These are phyloP conservation scores for Blepharisma undulans DNA, from an alignment of 169 alveolate genomes.

Conservation along the genomic window DNA sequence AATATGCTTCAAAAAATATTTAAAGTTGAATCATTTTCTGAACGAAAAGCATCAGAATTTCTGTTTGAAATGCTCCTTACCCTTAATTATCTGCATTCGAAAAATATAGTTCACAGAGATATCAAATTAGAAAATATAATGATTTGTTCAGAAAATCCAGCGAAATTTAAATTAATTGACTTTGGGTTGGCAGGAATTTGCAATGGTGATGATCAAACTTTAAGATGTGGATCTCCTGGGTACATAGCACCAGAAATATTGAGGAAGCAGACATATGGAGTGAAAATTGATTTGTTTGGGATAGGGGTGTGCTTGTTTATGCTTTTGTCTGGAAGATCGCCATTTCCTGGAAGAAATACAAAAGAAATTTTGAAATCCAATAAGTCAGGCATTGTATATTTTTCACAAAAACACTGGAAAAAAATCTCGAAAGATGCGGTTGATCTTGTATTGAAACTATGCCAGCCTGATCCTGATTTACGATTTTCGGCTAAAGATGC, in stretches of 20 bases:
- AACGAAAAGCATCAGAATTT: constrained; percentile 3
- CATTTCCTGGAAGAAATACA: constrained; percentile 82
- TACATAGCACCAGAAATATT: constrained; percentile 90
- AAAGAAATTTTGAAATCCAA: constrained; percentile 68
- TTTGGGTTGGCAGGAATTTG: constrained; percentile 21
- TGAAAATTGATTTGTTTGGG: constrained; percentile 85
- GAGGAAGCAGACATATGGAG: constrained; percentile 79
- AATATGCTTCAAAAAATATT: neutral
- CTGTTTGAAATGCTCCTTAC: constrained; percentile 62
- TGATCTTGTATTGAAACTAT: neutral
- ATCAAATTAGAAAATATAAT: constrained; percentile 39
- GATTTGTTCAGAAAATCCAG: constrained; percentile 25
- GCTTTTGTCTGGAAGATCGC: constrained; percentile 88
- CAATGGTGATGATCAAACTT: neutral
- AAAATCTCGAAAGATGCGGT: neutral
- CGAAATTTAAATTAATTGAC: constrained; percentile 7
- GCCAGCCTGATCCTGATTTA: neutral
- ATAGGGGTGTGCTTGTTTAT: constrained; percentile 84
- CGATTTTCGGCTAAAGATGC: neutral
- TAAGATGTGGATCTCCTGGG: constrained; percentile 71
- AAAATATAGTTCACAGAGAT: constrained; percentile 58
- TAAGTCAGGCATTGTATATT: neutral
- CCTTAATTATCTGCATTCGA: constrained; percentile 64
- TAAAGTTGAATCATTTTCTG: neutral
- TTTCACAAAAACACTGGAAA: neutral